Evolutionary conservation across 176 grass and related monocot genomes (phyloP), one percentile per base, ranked within the genome.

Genomic region (Carex cristatella): DNA sequence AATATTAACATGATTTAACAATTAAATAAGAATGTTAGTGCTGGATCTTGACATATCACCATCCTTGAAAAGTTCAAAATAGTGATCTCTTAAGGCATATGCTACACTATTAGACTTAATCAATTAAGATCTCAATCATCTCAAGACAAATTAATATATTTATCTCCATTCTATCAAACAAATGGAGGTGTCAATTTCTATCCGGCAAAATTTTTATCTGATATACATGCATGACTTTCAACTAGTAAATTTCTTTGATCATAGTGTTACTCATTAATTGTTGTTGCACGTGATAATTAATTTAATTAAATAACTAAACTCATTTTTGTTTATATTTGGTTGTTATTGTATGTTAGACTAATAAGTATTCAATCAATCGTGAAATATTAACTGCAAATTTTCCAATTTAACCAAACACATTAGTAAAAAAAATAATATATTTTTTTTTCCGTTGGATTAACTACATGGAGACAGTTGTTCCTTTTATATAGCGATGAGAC

Each of bases 1-100:
- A 70, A 42, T 15, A 69, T 40, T 71, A 13, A 71, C 38, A 71
- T 11, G 68, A 15, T 46, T 56, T 79, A 16, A 51, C 27, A 79
- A 79, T 58, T 58, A 77, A 79, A 79, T 35, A 79, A 79, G 30
- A 57, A 58, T 14, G 32, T 5, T 23, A 30, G 16, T 58, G 74
- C 74, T 37, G 18, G 3, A 79, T 79, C 28, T 37, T 58, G 74
- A 79, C 27, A 55, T 4, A 76, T 79, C 53, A 79, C 28, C 74
- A 58, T 79, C 74, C 74, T 57, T 79, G 74, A 57, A 79, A 79
- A 79, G 74, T 79, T 79, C 74, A 57, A 56, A 79, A 76, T 55
- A 30, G 72, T 76, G 72, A 76, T 23, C 72, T 76, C 70, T 14
- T 53, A 75, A 14, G 31, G 42, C 46, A 75, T 53, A 3, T 28